Evolutionary conservation across 805 yeast genomes (phyloP).

Genomic region (Hanseniaspora valbyensis): DNA sequence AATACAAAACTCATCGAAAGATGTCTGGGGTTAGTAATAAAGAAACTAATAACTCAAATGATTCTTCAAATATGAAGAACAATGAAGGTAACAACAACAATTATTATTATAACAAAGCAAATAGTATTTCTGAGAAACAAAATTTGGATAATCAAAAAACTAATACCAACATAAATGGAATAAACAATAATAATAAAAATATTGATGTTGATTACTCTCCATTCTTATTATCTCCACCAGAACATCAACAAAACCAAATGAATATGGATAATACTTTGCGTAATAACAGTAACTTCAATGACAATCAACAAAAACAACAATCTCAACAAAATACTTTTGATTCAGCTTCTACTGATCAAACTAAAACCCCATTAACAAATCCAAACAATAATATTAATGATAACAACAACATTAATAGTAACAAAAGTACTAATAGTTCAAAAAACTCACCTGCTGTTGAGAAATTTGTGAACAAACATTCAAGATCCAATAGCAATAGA

Average conservation of each 20-base stretch:
- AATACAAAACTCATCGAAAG: no score
- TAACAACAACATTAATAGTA: no score
- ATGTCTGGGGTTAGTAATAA: no score
- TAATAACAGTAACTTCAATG: neutral
- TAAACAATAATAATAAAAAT: slow-evolving; percentile 2
- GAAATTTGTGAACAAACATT: slow-evolving; percentile 15
- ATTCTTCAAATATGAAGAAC: no score
- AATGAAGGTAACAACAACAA: no score
- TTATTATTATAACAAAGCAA: no score
- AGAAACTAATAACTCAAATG: no score
- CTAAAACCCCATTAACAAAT: neutral
- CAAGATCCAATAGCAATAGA: slow-evolving; percentile 5
- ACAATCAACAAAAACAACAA: neutral
- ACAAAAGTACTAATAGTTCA: slow-evolving; percentile 8
- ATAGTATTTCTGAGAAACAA: no score
- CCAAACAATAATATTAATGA: slow-evolving; percentile 5
- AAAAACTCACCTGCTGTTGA: slow-evolving; percentile 4
- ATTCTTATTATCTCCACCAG: slow-evolving; percentile 11
- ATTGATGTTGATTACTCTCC: slow-evolving; percentile 13
- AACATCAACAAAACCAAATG: slow-evolving; percentile 3
- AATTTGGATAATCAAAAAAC: neutral
- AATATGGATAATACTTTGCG: neutral
- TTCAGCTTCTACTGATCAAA: neutral
- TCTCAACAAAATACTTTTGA: slow-evolving; percentile 1
- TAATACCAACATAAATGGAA: slow-evolving; percentile 1